Percentiles rank a stretch among this genome's conserved stretches.
Conservation (phyloP, 139 green algal genomes). For the Pleodorina starrii region DNA sequence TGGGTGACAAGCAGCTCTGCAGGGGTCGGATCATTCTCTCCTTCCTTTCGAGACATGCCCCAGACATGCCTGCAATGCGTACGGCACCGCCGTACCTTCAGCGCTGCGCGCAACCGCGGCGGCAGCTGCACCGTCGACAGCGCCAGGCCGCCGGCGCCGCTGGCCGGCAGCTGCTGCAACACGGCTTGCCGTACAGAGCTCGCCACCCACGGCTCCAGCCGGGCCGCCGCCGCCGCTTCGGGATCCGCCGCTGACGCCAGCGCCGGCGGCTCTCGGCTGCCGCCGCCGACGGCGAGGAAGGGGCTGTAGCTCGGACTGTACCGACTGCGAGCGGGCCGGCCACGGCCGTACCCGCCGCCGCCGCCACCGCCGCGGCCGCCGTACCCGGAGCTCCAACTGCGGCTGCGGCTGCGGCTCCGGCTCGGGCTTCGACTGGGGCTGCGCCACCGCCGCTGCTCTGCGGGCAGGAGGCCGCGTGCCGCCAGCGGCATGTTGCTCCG, state of each 20-base stretch:
- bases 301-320: not conserved
- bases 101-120: not conserved
- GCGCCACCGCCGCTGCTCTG: constrained; percentile 15
- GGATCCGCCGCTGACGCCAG: not conserved
- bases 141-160: not conserved
- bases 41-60: no score
- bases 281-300: not conserved
- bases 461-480: not conserved
- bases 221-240: not conserved
- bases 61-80: no score
- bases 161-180: not conserved
- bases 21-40: no score
- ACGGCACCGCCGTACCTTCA: constrained; percentile 30
- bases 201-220: constrained; percentile 2
- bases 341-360: not conserved
- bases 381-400: not conserved
- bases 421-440: constrained; percentile 2
- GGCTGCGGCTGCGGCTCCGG: not conserved
- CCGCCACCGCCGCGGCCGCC: not conserved
- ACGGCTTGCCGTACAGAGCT: not conserved
- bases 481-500: not conserved
- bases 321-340: not conserved
- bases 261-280: no score
- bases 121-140: constrained; percentile 31
- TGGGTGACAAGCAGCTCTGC: no score